Conservation (phyloP, 1,139 yeast genomes). For the Groenewaldozyma sp. region DNA sequence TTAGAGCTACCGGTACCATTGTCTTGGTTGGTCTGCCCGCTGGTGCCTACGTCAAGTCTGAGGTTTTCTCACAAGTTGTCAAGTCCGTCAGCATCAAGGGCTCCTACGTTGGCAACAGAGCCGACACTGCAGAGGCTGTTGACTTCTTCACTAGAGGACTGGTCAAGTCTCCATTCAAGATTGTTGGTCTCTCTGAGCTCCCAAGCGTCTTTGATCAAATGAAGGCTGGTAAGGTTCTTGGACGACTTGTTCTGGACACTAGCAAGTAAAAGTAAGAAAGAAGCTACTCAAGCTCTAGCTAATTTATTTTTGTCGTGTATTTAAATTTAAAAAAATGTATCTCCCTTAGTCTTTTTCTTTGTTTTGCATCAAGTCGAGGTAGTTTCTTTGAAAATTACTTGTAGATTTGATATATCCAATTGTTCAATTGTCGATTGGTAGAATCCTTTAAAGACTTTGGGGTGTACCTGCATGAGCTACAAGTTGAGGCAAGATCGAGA, state of each 20-base stretch:
- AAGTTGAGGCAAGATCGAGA: too few species aligned
- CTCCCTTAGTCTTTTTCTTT: too few species aligned
- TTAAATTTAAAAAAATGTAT: too few species aligned
- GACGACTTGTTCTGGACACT: constrained; percentile 62
- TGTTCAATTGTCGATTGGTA: too few species aligned
- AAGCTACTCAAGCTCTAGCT: not conserved
- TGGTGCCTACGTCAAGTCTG: constrained; percentile 51
- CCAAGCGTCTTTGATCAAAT: constrained; percentile 52
- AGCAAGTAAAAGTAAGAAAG: constrained; percentile 28
- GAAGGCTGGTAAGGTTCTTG: constrained; percentile 65
- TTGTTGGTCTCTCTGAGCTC: constrained; percentile 56
- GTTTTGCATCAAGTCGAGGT: too few species aligned
- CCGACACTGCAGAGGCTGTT: constrained; percentile 68
- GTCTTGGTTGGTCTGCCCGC: constrained; percentile 79
- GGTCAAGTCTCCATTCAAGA: constrained; percentile 56
- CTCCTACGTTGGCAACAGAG: constrained; percentile 75
- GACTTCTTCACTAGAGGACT: constrained; percentile 64
- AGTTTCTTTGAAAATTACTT: too few species aligned
- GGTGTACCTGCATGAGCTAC: too few species aligned
- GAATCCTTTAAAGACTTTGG: too few species aligned
- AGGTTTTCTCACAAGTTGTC: constrained; percentile 57
- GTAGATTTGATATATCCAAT: too few species aligned
- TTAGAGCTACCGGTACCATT: constrained; percentile 67
- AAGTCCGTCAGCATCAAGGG: constrained; percentile 59
- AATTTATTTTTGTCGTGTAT: too few species aligned